phyloP scores from a whole-genome alignment of 2,329 filamentous ascomycete species.

The Aspergillus pseudoviridinutans region DNA sequence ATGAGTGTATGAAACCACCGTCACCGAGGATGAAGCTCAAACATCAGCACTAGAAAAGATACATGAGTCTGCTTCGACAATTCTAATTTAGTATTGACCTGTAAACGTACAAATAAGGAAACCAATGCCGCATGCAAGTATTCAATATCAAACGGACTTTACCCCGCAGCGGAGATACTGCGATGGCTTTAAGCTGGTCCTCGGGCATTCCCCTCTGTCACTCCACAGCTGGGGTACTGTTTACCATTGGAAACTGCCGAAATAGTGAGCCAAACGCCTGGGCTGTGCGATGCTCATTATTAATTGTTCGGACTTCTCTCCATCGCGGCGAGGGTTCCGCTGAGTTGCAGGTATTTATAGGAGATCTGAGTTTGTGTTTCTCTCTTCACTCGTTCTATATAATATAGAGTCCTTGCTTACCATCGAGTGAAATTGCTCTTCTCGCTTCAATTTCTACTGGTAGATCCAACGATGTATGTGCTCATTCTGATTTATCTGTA shows the following conservation, averaged over 20 bases:
- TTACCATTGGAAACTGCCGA: not conserved
- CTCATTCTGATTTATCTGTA: not conserved
- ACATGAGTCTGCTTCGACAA: not conserved
- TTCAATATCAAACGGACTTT: not conserved
- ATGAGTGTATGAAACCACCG: not conserved
- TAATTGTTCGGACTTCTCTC: not conserved
- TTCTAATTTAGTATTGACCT: not conserved
- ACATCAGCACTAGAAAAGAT: not conserved
- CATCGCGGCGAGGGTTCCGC: not conserved
- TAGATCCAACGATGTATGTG: conserved; percentile 4
- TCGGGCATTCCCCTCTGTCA: not conserved
- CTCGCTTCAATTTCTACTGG: not conserved
- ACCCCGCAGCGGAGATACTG: conserved; percentile 14
- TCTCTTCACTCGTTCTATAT: not conserved
- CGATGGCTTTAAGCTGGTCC: not conserved
- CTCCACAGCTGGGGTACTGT: not conserved
- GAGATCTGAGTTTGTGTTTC: not conserved
- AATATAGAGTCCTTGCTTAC: not conserved
- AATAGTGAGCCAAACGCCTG: not conserved
- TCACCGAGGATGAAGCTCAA: not conserved
- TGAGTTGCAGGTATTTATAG: not conserved
- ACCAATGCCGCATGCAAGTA: not conserved
- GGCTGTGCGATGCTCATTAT: not conserved
- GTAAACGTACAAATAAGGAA: not conserved
- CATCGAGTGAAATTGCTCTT: not conserved